Evolutionary conservation across 805 yeast genomes (phyloP).

Genomic region (Wickerhamiella bombiphila): DNA sequence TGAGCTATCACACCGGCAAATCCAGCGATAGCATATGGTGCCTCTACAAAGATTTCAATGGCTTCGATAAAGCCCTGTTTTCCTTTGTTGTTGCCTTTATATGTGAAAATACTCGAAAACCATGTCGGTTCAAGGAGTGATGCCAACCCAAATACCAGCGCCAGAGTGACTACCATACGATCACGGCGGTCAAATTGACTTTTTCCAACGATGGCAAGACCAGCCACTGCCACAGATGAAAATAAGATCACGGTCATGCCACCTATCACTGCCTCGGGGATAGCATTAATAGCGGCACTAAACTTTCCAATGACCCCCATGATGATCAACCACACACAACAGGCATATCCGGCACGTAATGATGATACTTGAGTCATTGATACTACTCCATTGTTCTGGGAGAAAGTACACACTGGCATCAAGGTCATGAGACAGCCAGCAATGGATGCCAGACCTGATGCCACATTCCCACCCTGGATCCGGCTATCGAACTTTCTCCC

Average conservation of each 20-base stretch:
- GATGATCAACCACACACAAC: constrained; percentile 57
- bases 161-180: constrained; percentile 50
- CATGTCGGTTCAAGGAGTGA: constrained; percentile 46
- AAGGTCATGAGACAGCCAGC: constrained; percentile 62
- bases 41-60: constrained; percentile 50
- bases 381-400: constrained; percentile 87
- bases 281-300: constrained; percentile 70
- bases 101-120: constrained; percentile 53
- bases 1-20: constrained; percentile 45
- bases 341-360: constrained; percentile 62
- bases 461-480: constrained; percentile 79
- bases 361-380: constrained; percentile 81
- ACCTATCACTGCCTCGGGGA: constrained; percentile 64
- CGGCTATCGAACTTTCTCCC: constrained; percentile 68
- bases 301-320: constrained; percentile 80
- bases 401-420: constrained; percentile 82
- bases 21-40: constrained; percentile 56
- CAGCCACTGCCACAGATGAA: constrained; percentile 60
- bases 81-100: constrained; percentile 39
- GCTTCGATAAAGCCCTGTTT: constrained; percentile 50
- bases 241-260: constrained; percentile 71
- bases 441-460: constrained; percentile 70
- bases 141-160: constrained; percentile 50
- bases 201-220: constrained; percentile 43
- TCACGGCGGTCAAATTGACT: constrained; percentile 49